Evolutionary conservation across 352 stramenopile species (phyloP).

Genomic region (Phytopythium vexans): DNA sequence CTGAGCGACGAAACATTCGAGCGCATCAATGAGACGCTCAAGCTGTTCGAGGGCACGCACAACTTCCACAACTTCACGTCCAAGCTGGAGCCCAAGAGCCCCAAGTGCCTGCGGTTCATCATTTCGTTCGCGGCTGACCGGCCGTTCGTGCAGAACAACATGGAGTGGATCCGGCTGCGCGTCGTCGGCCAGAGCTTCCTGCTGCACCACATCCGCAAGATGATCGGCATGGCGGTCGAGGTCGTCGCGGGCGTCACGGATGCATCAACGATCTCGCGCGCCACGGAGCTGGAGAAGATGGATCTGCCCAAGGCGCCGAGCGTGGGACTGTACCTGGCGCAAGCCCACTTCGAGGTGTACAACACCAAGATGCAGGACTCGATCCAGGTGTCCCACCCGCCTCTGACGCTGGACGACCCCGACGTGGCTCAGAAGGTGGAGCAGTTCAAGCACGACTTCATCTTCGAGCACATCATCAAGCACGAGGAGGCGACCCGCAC

Average conservation of each 20-base stretch:
- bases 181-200: slow-evolving; percentile 97
- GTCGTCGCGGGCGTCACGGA: slow-evolving; percentile 60
- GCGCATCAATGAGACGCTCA: slow-evolving; percentile 50
- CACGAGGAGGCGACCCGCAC: slow-evolving; percentile 72
- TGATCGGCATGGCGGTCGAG: slow-evolving; percentile 89
- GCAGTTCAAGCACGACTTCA: slow-evolving; percentile 73
- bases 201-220: slow-evolving; percentile 98
- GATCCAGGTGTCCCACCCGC: slow-evolving; percentile 65
- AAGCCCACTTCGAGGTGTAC: slow-evolving; percentile 87
- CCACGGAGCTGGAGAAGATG: slow-evolving; percentile 79
- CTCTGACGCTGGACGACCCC: slow-evolving; percentile 58
- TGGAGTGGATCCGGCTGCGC: slow-evolving; percentile 95
- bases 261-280: slow-evolving; percentile 44
- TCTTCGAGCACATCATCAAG: slow-evolving; percentile 83
- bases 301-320: slow-evolving; percentile 84
- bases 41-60: slow-evolving; percentile 83
- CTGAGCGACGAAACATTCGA: slow-evolving; percentile 51
- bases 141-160: slow-evolving; percentile 84
- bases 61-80: slow-evolving; percentile 98
- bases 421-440: slow-evolving; percentile 51
- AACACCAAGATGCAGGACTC: slow-evolving; percentile 73
- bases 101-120: slow-evolving; percentile 90
- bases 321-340: slow-evolving; percentile 81
- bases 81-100: slow-evolving; percentile 79
- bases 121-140: slow-evolving; percentile 83